Conservation (phyloP, 2,329 filamentous ascomycete species). For the Tolypocladium pustulatum region DNA sequence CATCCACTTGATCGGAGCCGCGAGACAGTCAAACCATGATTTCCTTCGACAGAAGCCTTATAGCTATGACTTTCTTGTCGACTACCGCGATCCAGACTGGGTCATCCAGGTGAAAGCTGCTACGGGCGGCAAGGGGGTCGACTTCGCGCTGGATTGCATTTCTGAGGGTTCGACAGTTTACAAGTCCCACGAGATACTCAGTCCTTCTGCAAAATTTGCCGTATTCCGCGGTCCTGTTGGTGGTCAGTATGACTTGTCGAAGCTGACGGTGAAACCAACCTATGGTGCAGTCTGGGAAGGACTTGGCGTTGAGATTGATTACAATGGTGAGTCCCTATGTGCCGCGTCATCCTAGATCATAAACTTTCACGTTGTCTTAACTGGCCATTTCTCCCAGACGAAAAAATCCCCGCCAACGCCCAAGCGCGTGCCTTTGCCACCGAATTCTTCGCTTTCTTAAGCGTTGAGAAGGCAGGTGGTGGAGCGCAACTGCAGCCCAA, state of each 20-base stretch:
- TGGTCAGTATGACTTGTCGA: slow-evolving; percentile 11
- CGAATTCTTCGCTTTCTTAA: slow-evolving; percentile 24
- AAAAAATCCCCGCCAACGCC: slow-evolving; percentile 7
- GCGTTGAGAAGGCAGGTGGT: slow-evolving; percentile 4
- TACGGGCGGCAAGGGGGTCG: slow-evolving; percentile 15
- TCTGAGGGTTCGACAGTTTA: slow-evolving; percentile 26
- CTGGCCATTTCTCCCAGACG: background rate
- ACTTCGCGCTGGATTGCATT: slow-evolving; percentile 28
- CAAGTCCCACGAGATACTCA: slow-evolving; percentile 15
- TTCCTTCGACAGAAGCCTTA: slow-evolving; percentile 22
- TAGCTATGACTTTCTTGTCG: slow-evolving; percentile 24
- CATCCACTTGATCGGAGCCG: slow-evolving; percentile 17
- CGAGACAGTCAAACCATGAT: slow-evolving; percentile 12
- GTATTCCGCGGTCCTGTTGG: slow-evolving; percentile 13
- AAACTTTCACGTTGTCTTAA: background rate
- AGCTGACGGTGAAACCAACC: slow-evolving; percentile 18
- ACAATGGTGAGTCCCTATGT: slow-evolving; percentile 16
- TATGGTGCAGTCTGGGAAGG: slow-evolving; percentile 33
- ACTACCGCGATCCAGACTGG: slow-evolving; percentile 26
- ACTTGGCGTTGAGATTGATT: slow-evolving; percentile 26
- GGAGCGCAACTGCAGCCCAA: slow-evolving; percentile 14
- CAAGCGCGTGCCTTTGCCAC: slow-evolving; percentile 19
- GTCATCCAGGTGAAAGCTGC: slow-evolving; percentile 14
- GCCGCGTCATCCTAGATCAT: background rate
- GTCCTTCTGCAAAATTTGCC: slow-evolving; percentile 11